These are phyloP conservation scores for Phylloporus sp. DNA, from an alignment of 768 basidiomycete genomes.

Conservation along the genomic window DNA sequence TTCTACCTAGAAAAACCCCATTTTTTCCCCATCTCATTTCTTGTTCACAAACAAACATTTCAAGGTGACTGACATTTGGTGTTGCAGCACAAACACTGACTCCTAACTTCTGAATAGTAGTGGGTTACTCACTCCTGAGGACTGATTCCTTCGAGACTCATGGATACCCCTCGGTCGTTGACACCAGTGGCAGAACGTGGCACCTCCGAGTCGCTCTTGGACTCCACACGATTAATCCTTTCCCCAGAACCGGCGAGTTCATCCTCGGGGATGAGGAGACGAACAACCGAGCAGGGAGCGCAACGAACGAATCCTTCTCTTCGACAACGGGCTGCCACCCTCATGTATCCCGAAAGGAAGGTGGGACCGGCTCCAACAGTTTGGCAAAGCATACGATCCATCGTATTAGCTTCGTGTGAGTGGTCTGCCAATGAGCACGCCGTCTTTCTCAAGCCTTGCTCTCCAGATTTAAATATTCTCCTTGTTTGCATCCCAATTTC, in stretches of 20 bases:
- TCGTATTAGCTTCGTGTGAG: conserved; percentile 58
- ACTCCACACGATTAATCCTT: conserved; percentile 5
- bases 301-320: conserved; percentile 6
- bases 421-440: not conserved
- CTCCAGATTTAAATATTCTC: conserved; percentile 64
- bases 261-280: conserved; percentile 14
- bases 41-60: not conserved
- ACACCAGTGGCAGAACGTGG: conserved; percentile 12
- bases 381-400: conserved; percentile 46
- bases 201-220: not conserved
- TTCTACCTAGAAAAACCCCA: not conserved
- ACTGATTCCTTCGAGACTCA: conserved; percentile 3
- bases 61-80: not conserved
- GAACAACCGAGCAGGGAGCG: not conserved
- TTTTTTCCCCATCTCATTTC: not conserved
- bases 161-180: conserved; percentile 12
- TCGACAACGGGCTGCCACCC: conserved; percentile 21
- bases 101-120: not conserved
- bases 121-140: conserved; percentile 3
- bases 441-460: conserved; percentile 1
- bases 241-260: conserved; percentile 5
- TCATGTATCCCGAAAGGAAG: conserved; percentile 38
- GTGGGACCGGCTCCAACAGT: conserved; percentile 42
- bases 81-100: not conserved
- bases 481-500: conserved; percentile 71